Base-by-base conservation (phyloP, 73 alveolate species). In the Diophrys sp. region DNA sequence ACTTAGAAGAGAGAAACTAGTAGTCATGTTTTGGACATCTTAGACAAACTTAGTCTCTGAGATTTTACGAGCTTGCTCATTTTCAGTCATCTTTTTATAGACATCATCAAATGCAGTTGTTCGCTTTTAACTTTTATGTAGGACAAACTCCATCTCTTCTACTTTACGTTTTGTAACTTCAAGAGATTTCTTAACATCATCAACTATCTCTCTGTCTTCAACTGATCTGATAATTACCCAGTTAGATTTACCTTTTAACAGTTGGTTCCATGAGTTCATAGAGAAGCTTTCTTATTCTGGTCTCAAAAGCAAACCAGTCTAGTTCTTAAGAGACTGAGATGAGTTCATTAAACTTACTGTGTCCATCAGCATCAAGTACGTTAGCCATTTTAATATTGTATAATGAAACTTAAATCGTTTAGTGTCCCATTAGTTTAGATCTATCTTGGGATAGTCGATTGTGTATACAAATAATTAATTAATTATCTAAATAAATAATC, bases 381-480 rank as follows among this genome's bases (percentile, higher is more conserved):
- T n/a, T n/a, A n/a, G n/a, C n/a, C n/a, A n/a, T n/a, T n/a, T n/a
- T n/a, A n/a, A n/a, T n/a, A n/a, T n/a, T n/a, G 75, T 74, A 57
- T 67, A 82, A 34, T 31, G 77, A 0, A 82, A 29, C 30, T 66
- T 57, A 62, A 86, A 79, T 81, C 56, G 56, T 31, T 70, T 62
- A 29, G 93, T 86, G 56, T 86, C 93, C 28, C 23, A 71, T 8
- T 89, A 77, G 44, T 84, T 80, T 14, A 86, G 66, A 28, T 86
- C 89, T n/a, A 86, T 79, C 28, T 82, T 80, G 0, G 93, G 93
- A 56, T 80, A 79, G 31, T 86, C 93, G 23, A 86, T 86, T 1
- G 93, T 86, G 66, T 86, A 86, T 67, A n/a, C n/a, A n/a, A n/a
- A n/a, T n/a, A n/a, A n/a, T n/a, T n/a, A n/a, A n/a, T n/a, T n/a